These are phyloP conservation scores for Tripterygium wilfordii DNA, from an alignment of 177 flowering plant species.

Conservation along the genomic window DNA sequence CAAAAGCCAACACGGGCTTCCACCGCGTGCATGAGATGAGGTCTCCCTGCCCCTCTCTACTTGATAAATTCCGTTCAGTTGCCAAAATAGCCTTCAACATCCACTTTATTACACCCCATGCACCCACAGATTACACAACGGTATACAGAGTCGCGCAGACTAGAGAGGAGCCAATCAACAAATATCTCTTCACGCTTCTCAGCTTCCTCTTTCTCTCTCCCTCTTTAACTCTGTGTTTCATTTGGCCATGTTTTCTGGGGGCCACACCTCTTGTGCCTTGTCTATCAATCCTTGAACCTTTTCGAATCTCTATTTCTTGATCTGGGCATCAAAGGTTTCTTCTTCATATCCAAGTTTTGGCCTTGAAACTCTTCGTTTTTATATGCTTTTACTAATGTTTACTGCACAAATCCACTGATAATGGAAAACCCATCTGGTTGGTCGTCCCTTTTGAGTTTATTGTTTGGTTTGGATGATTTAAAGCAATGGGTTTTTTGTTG, in stretches of 20 bases:
- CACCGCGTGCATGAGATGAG: no score
- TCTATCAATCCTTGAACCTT: conserved; percentile 12
- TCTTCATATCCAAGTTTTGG: conserved; percentile 10
- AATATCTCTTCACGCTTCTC: conserved; percentile 19
- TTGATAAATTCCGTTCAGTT: no score
- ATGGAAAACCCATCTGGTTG: conserved; percentile 11
- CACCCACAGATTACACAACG: no score
- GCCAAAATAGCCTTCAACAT: conserved; percentile 2
- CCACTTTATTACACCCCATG: not conserved
- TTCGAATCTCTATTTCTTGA: conserved; percentile 17
- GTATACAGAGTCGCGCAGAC: conserved; percentile 5
- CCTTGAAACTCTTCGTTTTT: conserved; percentile 1
- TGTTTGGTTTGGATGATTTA: conserved; percentile 14
- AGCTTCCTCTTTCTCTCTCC: conserved; percentile 1
- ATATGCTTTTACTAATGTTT: not conserved
- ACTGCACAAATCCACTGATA: conserved; percentile 1
- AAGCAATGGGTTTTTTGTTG: conserved; percentile 14
- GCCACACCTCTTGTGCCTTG: not conserved
- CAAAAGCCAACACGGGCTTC: no score
- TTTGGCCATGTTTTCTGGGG: not conserved
- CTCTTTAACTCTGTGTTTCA: not conserved
- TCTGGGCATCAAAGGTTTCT: conserved; percentile 13
- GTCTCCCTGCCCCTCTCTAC: no score
- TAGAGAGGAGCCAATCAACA: conserved; percentile 26
- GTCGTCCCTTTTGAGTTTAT: conserved; percentile 3